These are phyloP conservation scores for Pogostemon cablin DNA, from an alignment of 257 asterid species.

Conservation along the genomic window DNA sequence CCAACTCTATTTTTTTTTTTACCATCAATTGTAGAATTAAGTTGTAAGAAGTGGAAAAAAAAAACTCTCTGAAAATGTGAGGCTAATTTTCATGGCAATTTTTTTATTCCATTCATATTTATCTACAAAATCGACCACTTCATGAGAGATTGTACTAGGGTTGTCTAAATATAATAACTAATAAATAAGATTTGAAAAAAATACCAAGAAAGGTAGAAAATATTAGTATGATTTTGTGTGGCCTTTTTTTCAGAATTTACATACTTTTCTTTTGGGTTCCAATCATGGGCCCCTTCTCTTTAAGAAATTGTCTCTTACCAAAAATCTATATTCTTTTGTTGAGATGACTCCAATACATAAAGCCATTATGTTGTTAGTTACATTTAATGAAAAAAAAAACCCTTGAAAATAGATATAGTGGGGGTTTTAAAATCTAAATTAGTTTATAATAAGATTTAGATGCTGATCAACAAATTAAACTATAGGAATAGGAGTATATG, in stretches of 20 bases:
- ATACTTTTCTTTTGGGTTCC: conserved; percentile 33
- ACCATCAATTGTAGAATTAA: too few species aligned
- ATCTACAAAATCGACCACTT: too few species aligned
- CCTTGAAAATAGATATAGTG: background rate
- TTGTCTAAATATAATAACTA: background rate
- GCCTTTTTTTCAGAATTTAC: conserved; percentile 36
- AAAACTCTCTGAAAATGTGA: too few species aligned
- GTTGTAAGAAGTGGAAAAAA: too few species aligned
- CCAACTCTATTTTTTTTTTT: too few species aligned
- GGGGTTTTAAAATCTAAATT: background rate
- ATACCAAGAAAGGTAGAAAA: conserved; percentile 6
- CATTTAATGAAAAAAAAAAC: conserved; percentile 36
- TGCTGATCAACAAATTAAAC: background rate
- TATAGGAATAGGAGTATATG: too few species aligned
- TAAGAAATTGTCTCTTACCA: conserved; percentile 54
- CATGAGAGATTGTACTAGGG: too few species aligned
- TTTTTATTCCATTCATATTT: too few species aligned
- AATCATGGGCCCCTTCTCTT: conserved; percentile 44
- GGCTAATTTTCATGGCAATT: too few species aligned
- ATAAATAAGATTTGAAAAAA: background rate
- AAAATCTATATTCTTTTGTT: conserved; percentile 41
- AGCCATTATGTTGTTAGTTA: conserved; percentile 30
- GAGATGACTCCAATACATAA: conserved; percentile 69
- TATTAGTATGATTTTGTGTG: conserved; percentile 31
- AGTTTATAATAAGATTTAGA: background rate